phyloP scores from a whole-genome alignment of 140 eudicot genomes.

The Erigeron philadelphicus region DNA sequence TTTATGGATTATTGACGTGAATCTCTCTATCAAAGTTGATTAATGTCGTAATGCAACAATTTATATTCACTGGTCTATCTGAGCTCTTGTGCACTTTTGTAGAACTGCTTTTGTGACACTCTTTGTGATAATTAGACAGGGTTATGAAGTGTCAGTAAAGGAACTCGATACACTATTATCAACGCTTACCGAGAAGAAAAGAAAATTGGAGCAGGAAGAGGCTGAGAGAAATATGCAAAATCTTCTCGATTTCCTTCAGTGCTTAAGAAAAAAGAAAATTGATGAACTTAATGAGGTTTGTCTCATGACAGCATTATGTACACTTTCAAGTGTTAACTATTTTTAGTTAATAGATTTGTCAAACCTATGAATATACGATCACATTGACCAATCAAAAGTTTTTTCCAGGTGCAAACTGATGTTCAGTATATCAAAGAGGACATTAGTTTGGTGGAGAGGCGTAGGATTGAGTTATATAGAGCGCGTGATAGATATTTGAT shows the following conservation, averaged over 20 bases:
- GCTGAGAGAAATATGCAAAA: constrained; percentile 82
- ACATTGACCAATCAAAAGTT: constrained; percentile 1
- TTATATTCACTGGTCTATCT: not conserved
- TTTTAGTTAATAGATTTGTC: too few species aligned
- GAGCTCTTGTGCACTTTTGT: constrained; percentile 1
- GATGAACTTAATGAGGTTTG: constrained; percentile 64
- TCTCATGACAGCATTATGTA: constrained; percentile 7
- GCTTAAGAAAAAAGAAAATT: constrained; percentile 61
- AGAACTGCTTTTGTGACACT: constrained; percentile 28
- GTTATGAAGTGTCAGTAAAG: constrained; percentile 65
- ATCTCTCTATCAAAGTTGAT: not conserved
- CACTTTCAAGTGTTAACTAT: not conserved
- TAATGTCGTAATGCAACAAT: not conserved
- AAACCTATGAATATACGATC: not conserved
- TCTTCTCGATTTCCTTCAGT: constrained; percentile 56
- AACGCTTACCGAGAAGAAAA: constrained; percentile 60
- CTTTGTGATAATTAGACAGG: constrained; percentile 54
- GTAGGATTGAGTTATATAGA: constrained; percentile 40
- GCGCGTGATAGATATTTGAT: constrained; percentile 35
- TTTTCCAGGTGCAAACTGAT: constrained; percentile 51
- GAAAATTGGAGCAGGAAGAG: constrained; percentile 77
- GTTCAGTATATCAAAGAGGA: constrained; percentile 58
- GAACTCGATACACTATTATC: constrained; percentile 58
- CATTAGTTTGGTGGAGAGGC: constrained; percentile 47
- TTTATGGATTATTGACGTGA: not conserved